These are phyloP conservation scores for Scleroderma citrinum DNA, from an alignment of 768 basidiomycete species.

Conservation along the genomic window DNA sequence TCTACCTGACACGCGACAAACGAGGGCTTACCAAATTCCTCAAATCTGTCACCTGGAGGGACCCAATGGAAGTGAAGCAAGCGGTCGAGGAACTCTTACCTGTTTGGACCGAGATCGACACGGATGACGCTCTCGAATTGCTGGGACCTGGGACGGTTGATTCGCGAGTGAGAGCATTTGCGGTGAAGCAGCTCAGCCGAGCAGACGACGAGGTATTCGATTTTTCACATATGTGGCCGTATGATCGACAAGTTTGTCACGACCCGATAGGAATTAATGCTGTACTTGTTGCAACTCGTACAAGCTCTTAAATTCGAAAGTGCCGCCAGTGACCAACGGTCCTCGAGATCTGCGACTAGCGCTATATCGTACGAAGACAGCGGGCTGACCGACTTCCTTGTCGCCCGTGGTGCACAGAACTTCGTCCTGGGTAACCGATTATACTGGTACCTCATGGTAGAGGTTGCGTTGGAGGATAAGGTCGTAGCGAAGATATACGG, in stretches of 20 bases:
- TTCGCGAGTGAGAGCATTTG: conserved; percentile 89
- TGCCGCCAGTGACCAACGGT: conserved; percentile 55
- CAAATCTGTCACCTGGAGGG: conserved; percentile 96
- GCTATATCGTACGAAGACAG: conserved; percentile 87
- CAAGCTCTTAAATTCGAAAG: conserved; percentile 97
- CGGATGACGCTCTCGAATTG: conserved; percentile 92
- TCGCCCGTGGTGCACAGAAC: conserved; percentile 78
- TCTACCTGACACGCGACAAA: conserved; percentile 89
- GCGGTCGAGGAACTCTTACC: conserved; percentile 94
- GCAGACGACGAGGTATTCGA: conserved; percentile 88
- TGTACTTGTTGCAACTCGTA: conserved; percentile 93
- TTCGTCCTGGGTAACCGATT: conserved; percentile 83
- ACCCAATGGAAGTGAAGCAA: conserved; percentile 93
- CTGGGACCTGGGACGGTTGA: conserved; percentile 87
- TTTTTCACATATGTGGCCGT: background rate
- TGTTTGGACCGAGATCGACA: conserved; percentile 95
- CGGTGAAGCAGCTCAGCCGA: conserved; percentile 82
- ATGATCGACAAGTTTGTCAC: background rate
- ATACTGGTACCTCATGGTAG: conserved; percentile 98
- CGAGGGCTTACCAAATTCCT: conserved; percentile 96
- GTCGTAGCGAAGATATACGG: conserved; percentile 92
- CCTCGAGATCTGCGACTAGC: conserved; percentile 64
- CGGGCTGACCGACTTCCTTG: conserved; percentile 84
- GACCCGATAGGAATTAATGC: conserved; percentile 66
- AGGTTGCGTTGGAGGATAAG: conserved; percentile 83